Evolutionary conservation across 306 rosid genomes (phyloP).

Genomic region (Dryas alaskensis): DNA sequence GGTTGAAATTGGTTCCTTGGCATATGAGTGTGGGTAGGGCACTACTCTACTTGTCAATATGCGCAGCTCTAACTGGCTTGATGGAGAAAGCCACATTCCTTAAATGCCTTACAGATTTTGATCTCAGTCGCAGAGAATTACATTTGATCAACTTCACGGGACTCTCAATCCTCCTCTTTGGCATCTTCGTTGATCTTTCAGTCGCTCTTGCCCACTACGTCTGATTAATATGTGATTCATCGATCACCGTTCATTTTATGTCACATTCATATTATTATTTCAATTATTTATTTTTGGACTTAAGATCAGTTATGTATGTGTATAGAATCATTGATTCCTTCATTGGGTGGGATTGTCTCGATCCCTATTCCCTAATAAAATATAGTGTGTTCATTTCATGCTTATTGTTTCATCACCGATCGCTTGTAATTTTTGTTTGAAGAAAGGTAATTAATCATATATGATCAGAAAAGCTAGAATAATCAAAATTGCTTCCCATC

Average conservation of each 20-base stretch:
- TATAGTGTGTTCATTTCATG: no score
- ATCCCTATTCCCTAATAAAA: no score
- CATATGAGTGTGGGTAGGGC: slow-evolving; percentile 67
- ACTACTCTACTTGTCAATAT: slow-evolving; percentile 60
- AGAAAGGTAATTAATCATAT: no score
- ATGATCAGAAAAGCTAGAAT: no score
- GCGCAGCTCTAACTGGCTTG: slow-evolving; percentile 74
- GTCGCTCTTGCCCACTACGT: slow-evolving; percentile 33
- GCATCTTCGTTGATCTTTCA: slow-evolving; percentile 58
- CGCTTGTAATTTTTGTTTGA: no score
- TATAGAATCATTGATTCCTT: not conserved
- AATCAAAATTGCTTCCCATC: no score
- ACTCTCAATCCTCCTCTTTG: slow-evolving; percentile 68
- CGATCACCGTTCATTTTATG: not conserved
- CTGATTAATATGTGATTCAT: not conserved
- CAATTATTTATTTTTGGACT: not conserved
- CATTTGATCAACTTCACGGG: slow-evolving; percentile 58
- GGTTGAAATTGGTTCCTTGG: slow-evolving; percentile 40
- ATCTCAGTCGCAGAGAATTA: slow-evolving; percentile 22
- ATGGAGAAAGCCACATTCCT: slow-evolving; percentile 52
- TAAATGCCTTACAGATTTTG: not conserved
- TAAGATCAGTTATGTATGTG: not conserved
- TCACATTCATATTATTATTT: not conserved
- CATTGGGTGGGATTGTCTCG: slow-evolving; percentile 7
- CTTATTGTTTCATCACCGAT: no score